phyloP scores from a whole-genome alignment of 106 monocot genomes.

The Allium cepa region DNA sequence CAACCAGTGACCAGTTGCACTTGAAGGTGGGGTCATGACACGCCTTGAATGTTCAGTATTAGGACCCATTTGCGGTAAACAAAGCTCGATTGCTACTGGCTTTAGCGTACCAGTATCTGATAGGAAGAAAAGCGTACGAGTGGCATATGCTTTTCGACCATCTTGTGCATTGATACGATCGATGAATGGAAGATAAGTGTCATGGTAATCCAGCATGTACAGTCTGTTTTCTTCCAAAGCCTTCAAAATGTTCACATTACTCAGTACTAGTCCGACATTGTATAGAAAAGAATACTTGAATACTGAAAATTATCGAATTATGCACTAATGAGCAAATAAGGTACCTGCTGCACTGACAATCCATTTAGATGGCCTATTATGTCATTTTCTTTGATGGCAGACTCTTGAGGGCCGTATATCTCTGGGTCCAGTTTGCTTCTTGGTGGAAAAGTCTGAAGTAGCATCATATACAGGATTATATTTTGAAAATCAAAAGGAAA shows the following conservation, averaged over 20 bases:
- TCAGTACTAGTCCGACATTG: too few species aligned
- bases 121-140: constrained; percentile 80
- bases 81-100: constrained; percentile 81
- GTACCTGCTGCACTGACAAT: constrained; percentile 78
- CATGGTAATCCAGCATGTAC: constrained; percentile 79
- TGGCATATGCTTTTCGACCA: constrained; percentile 78
- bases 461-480: not conserved
- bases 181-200: constrained; percentile 76
- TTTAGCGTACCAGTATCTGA: constrained; percentile 57
- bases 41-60: constrained; percentile 24
- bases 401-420: constrained; percentile 70
- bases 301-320: too few species aligned
- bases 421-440: constrained; percentile 82
- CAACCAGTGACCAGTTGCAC: constrained; percentile 79
- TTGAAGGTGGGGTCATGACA: constrained; percentile 69
- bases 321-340: too few species aligned
- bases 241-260: constrained; percentile 9
- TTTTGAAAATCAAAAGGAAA: not conserved
- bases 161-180: constrained; percentile 76
- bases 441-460: constrained; percentile 65
- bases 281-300: too few species aligned
- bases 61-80: constrained; percentile 38
- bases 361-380: constrained; percentile 67
- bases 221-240: constrained; percentile 74
- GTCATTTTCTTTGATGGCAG: constrained; percentile 81